phyloP scores from a whole-genome alignment of 345 rosid species.

The Murraya paniculata region DNA sequence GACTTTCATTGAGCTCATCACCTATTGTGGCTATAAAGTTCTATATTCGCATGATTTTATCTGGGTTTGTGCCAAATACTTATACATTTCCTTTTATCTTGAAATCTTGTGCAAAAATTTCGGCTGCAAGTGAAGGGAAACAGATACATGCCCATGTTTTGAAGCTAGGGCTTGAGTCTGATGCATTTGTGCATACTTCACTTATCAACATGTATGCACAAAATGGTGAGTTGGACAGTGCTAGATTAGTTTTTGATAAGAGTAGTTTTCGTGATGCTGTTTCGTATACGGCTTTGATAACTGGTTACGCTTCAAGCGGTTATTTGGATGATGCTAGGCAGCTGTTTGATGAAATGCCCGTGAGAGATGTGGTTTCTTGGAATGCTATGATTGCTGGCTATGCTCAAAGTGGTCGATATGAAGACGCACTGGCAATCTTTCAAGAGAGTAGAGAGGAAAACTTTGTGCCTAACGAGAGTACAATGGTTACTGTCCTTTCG shows the following conservation, averaged over 20 bases:
- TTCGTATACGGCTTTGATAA: slow-evolving; percentile 60
- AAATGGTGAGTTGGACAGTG: slow-evolving; percentile 36
- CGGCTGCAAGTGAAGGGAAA: slow-evolving; percentile 39
- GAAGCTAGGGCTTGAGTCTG: slow-evolving; percentile 52
- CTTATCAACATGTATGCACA: slow-evolving; percentile 63
- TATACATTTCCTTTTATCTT: slow-evolving; percentile 64
- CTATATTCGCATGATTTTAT: slow-evolving; percentile 47
- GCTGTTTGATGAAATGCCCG: slow-evolving; percentile 63
- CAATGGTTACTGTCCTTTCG: slow-evolving; percentile 58
- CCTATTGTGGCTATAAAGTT: slow-evolving; percentile 39
- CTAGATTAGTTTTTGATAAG: slow-evolving; percentile 50
- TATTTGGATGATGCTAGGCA: slow-evolving; percentile 35
- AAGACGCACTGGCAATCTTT: slow-evolving; percentile 54
- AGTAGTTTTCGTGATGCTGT: slow-evolving; percentile 51
- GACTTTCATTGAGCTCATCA: slow-evolving; percentile 45
- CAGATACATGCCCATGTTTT: slow-evolving; percentile 57
- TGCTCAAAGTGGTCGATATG: slow-evolving; percentile 35
- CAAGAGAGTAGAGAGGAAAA: slow-evolving; percentile 43
- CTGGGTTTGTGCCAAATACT: slow-evolving; percentile 48
- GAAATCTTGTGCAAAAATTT: slow-evolving; percentile 51
- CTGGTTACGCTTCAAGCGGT: slow-evolving; percentile 40
- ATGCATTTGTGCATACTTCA: slow-evolving; percentile 62
- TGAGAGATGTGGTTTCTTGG: slow-evolving; percentile 50
- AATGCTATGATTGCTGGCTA: slow-evolving; percentile 59
- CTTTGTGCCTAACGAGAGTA: slow-evolving; percentile 54